Conservation (phyloP, 139 green algal species). For the Coelastrella sp. region DNA sequence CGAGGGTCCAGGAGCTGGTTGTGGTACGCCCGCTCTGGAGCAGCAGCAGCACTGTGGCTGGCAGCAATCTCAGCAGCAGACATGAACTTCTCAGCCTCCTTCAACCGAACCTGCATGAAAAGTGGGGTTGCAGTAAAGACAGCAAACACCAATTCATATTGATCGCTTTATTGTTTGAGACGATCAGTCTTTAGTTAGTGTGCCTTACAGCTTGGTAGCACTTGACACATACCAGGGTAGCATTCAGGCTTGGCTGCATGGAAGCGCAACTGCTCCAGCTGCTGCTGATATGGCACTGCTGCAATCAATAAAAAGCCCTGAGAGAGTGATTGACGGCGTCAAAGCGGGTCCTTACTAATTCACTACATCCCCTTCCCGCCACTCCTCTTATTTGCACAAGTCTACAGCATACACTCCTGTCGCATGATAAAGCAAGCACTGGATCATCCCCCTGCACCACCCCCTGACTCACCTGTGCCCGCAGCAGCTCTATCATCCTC, state of each 20-base stretch:
- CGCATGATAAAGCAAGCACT: not conserved
- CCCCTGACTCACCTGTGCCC: constrained; percentile 61
- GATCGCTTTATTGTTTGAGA: not conserved
- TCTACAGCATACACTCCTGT: not conserved
- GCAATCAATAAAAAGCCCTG: too few relatives aligned
- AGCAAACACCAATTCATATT: not conserved
- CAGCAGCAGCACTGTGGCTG: not conserved
- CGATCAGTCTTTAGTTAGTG: too few relatives aligned
- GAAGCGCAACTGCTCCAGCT: too few relatives aligned
- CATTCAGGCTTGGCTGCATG: too few relatives aligned
- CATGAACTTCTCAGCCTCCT: constrained; percentile 56
- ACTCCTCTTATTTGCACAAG: not conserved
- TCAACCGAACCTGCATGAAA: constrained; percentile 46
- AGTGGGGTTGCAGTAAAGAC: not conserved
- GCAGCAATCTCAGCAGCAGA: constrained; percentile 51
- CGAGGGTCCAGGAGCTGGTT: constrained; percentile 50
- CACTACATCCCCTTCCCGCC: too few relatives aligned
- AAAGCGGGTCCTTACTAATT: too few relatives aligned
- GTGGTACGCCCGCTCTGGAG: constrained; percentile 47
- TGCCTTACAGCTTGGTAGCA: too few relatives aligned
- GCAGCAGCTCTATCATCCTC: constrained; percentile 69
- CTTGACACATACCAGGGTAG: too few relatives aligned
- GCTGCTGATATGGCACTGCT: too few relatives aligned
- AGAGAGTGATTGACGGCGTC: too few relatives aligned
- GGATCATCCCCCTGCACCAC: not conserved